These are phyloP conservation scores for Wickerhamiella occidentalis DNA, from an alignment of 805 yeast species.

Conservation along the genomic window DNA sequence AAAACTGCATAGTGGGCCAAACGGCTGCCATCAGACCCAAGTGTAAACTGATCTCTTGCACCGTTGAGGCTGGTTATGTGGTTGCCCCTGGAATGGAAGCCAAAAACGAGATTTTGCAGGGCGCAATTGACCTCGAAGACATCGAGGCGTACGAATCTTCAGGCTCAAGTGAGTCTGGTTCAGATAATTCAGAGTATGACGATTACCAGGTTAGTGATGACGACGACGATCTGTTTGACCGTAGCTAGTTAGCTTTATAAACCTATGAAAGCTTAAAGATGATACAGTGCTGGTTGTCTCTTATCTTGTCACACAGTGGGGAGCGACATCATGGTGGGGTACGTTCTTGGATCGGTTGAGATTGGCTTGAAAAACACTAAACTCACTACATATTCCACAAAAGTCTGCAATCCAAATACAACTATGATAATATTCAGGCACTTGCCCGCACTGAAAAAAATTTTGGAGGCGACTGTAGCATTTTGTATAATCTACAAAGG, in stretches of 20 bases:
- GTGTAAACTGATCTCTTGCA: constrained; percentile 62
- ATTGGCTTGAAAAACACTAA: too few relatives aligned
- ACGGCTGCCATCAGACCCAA: constrained; percentile 52
- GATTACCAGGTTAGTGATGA: constrained; percentile 20
- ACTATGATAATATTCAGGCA: too few relatives aligned
- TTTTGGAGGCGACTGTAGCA: too few relatives aligned
- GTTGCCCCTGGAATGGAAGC: constrained; percentile 41
- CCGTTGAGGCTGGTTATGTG: constrained; percentile 66
- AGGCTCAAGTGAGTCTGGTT: constrained; percentile 18
- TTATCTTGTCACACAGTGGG: background rate
- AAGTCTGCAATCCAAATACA: too few relatives aligned
- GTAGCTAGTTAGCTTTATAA: constrained; percentile 16
- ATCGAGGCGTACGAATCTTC: constrained; percentile 22
- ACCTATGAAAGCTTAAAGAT: too few relatives aligned
- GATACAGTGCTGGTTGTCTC: too few relatives aligned
- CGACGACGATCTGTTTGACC: constrained; percentile 25
- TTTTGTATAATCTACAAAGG: too few relatives aligned
- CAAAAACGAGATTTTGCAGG: constrained; percentile 24
- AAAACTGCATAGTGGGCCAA: constrained; percentile 78
- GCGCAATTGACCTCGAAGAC: constrained; percentile 28
- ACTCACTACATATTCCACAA: too few relatives aligned
- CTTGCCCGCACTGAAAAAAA: too few relatives aligned
- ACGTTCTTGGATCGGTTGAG: too few relatives aligned
- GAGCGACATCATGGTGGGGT: too few relatives aligned
- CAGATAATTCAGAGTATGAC: constrained; percentile 20